Evolutionary conservation across 2,329 filamentous ascomycete genomes (phyloP).

Genomic region (Ceratocystis huliohia): DNA sequence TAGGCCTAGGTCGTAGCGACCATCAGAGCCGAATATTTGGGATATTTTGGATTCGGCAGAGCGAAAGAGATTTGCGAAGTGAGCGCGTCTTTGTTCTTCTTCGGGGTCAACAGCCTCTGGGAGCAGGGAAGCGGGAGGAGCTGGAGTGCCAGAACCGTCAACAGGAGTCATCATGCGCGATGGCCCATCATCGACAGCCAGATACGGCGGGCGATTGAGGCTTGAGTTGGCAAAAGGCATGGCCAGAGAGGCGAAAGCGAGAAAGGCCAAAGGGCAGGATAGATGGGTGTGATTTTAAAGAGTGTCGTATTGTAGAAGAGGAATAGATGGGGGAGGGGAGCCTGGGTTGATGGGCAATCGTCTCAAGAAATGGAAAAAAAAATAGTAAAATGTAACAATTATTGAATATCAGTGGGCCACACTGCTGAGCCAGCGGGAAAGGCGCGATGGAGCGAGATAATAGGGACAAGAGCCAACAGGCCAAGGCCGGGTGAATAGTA

Average conservation of each 20-base stretch:
- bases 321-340: not conserved
- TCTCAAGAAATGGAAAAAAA: conserved; percentile 10
- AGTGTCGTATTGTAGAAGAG: not conserved
- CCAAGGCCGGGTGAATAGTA: not conserved
- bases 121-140: conserved; percentile 10
- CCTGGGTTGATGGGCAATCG: not conserved
- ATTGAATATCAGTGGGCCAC: conserved; percentile 14
- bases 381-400: not conserved
- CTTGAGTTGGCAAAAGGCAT: conserved; percentile 8
- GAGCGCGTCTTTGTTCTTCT: conserved; percentile 58
- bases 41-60: conserved; percentile 65
- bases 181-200: conserved; percentile 41
- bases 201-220: conserved; percentile 11
- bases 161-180: conserved; percentile 39
- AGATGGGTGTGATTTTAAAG: not conserved
- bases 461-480: not conserved
- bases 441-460: conserved; percentile 12
- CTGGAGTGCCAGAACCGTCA: conserved; percentile 31
- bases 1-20: conserved; percentile 39
- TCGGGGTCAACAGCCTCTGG: conserved; percentile 27
- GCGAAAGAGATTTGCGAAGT: conserved; percentile 67
- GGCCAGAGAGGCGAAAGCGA: conserved; percentile 8
- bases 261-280: not conserved
- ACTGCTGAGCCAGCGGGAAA: conserved; percentile 8
- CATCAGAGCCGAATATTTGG: conserved; percentile 54